Evolutionary conservation across 2,329 filamentous ascomycete species (phyloP), one percentile per base, ranked within the genome.

Genomic region (Aspergillus tubingensis): DNA sequence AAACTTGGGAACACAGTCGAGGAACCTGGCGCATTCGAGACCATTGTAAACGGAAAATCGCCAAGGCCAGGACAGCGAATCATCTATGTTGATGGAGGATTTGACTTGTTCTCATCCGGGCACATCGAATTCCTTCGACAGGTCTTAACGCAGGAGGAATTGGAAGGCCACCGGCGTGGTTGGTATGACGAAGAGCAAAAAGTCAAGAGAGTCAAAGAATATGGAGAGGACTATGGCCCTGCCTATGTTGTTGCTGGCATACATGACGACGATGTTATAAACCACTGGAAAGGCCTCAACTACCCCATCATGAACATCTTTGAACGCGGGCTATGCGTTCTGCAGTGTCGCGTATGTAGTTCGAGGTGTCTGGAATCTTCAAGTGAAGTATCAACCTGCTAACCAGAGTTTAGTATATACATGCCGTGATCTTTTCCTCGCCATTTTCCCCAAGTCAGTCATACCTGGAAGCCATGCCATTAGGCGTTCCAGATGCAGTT

Each of bases 221-320:
- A 79, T 5, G 90, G 89, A 15, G 83, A 83, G 49, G 91, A 96
- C 76, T 96, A 96, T 71, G 83, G 86, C 0, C 92, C 92, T 0
- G 89, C 88, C 6, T 98, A 91, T 74, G 85, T 99, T n/a, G 86
- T 98, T 47, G 93, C 92, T 2, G 95, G 95, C 52, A 88, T 99
- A 23, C 95, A 99, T 77, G 91, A 96, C 70, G 95, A 99, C 75
- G 87, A 90, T 65, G 92, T 96, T 62, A 96, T 99, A 77, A 99
- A 99, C 78, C 83, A 89, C 70, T 96, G 92, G 90, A 98, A 98
- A 79, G 94, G 95, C 38, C 85, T 97, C 70, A 99, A 99, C 80
- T 99, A 97, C 74, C 95, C 95, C 25, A 98, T 99, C 79, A 99
- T 99, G 95, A 99, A 98, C 81, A 93, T 96, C 59, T 96, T 94